Percentiles rank a stretch among this genome's conserved stretches.
phyloP scores from a whole-genome alignment of 2,329 filamentous ascomycete species.

The Dryadomyces quercivorus region DNA sequence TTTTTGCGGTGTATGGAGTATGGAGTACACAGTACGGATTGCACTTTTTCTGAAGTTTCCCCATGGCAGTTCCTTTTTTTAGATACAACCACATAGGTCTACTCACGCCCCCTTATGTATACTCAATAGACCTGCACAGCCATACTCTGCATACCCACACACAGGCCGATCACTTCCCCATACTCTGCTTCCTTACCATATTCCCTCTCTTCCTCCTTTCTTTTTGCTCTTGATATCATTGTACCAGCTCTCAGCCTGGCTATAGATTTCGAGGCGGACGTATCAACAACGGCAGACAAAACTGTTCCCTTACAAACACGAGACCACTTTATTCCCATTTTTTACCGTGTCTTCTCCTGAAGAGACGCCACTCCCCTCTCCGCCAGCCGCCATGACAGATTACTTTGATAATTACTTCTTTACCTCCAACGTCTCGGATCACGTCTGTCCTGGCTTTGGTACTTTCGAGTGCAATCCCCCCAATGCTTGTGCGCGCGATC shows the following conservation, averaged over 20 bases:
- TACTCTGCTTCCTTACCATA: no score
- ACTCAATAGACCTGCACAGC: no score
- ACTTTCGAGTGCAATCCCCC: slow-evolving; percentile 7
- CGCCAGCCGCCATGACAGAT: slow-evolving; percentile 2
- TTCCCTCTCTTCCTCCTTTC: no score
- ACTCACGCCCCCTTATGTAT: no score
- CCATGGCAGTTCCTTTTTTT: not conserved
- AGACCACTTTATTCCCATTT: not conserved
- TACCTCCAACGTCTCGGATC: slow-evolving; percentile 8
- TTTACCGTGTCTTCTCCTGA: not conserved
- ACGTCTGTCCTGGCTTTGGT: slow-evolving; percentile 9
- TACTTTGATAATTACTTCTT: slow-evolving; percentile 12
- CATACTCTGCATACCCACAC: no score
- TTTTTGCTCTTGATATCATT: no score
- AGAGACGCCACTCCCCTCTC: not conserved
- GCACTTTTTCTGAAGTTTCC: not conserved
- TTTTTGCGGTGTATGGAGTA: no score
- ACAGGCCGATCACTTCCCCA: no score
- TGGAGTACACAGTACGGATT: no score
- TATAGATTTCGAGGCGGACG: no score
- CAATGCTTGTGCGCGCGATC: slow-evolving; percentile 12
- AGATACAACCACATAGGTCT: not conserved
- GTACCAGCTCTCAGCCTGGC: no score
- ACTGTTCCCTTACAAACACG: not conserved
- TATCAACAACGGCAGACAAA: not conserved